Evolutionary conservation across 169 alveolate genomes (phyloP).

Genomic region (Babesia ovata): DNA sequence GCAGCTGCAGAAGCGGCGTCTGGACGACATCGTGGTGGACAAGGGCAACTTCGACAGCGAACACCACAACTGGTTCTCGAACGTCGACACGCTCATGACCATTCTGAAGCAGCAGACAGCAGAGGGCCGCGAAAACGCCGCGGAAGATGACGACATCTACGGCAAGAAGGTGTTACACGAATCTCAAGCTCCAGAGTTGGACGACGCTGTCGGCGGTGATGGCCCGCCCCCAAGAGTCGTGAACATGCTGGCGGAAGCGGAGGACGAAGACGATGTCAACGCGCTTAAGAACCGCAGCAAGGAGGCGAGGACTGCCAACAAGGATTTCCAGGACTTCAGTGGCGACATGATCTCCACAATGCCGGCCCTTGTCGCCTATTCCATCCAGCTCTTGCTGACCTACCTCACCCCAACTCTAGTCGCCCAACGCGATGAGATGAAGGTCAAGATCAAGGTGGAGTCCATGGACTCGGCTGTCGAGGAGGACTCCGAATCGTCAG

Average conservation of each 20-base stretch:
- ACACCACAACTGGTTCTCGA: constrained; percentile 73
- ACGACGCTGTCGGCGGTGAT: not conserved
- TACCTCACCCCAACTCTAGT: constrained; percentile 51
- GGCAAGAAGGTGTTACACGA: constrained; percentile 77
- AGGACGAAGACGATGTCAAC: constrained; percentile 71
- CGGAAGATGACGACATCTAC: constrained; percentile 78
- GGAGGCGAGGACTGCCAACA: constrained; percentile 35
- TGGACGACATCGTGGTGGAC: constrained; percentile 96
- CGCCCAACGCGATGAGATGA: constrained; percentile 52
- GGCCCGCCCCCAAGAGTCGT: constrained; percentile 28
- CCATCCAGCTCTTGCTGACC: constrained; percentile 53
- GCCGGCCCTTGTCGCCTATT: constrained; percentile 67
- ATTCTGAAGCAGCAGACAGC: constrained; percentile 41
- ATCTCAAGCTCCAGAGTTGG: constrained; percentile 66
- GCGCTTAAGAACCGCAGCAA: constrained; percentile 62
- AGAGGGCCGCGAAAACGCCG: constrained; percentile 39
- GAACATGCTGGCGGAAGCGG: constrained; percentile 66
- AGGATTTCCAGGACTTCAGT: constrained; percentile 58
- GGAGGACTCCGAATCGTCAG: constrained; percentile 10
- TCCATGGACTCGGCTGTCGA: constrained; percentile 29
- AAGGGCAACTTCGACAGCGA: constrained; percentile 90
- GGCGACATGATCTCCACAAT: constrained; percentile 51
- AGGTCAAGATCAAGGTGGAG: constrained; percentile 52
- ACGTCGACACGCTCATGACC: constrained; percentile 70
- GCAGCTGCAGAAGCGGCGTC: constrained; percentile 93